Conservation (phyloP, 2,329 filamentous ascomycete species). For the Apiospora malaysiana region DNA sequence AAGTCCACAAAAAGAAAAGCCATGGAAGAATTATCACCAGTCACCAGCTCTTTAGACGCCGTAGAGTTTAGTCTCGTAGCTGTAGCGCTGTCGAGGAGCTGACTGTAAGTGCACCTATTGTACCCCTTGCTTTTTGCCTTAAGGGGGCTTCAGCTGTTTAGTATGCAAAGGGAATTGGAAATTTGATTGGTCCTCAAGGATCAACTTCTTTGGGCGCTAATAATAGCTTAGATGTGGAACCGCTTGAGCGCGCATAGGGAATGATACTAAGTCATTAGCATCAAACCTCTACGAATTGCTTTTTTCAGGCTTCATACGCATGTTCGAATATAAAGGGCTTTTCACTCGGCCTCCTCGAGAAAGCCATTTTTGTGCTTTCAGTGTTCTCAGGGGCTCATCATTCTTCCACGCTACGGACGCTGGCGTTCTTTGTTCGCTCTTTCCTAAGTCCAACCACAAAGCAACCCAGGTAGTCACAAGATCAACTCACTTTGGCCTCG, state of each 20-base stretch:
- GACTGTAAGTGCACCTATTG: background rate
- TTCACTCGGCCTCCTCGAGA: background rate
- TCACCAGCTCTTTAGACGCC: background rate
- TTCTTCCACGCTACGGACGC: background rate
- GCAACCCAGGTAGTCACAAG: background rate
- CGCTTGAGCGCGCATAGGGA: background rate
- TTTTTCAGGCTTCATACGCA: background rate
- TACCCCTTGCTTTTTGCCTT: background rate
- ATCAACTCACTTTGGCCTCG: background rate
- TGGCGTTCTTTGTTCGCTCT: conserved; percentile 12
- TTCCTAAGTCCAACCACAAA: background rate
- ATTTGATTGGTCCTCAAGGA: conserved; percentile 17
- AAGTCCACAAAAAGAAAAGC: background rate
- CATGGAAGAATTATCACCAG: background rate
- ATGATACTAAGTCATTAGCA: background rate
- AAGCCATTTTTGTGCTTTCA: background rate
- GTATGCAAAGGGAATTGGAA: background rate
- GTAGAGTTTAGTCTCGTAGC: background rate
- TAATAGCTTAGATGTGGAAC: background rate
- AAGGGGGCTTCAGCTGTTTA: conserved; percentile 1
- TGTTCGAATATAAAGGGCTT: background rate
- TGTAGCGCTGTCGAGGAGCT: conserved; percentile 1
- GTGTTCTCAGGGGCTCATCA: background rate
- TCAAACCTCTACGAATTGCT: background rate
- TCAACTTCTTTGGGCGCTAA: background rate